Percentiles rank a stretch among this genome's conserved stretches.
Conservation (phyloP, 768 basidiomycete genomes). For the Cubamyces sp. region DNA sequence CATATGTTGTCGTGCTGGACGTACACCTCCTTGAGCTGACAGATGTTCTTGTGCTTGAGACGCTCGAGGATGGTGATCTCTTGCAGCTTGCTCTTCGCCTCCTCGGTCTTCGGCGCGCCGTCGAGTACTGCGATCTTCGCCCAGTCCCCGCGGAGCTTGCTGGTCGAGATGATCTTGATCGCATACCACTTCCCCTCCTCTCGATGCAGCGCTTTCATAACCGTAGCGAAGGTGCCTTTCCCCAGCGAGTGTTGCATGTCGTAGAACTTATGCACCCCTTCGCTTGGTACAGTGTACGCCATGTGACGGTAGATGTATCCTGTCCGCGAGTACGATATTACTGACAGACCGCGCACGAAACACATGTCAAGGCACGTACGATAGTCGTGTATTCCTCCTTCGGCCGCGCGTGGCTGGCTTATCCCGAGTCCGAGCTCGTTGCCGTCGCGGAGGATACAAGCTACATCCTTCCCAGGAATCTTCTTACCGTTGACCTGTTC, state of each 20-base stretch:
- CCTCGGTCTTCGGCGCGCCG: constrained; percentile 4
- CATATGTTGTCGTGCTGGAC: constrained; percentile 63
- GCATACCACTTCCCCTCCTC: constrained; percentile 79
- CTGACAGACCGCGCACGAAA: neutral
- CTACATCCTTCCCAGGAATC: constrained; percentile 53
- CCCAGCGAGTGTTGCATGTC: constrained; percentile 76
- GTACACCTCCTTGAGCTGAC: constrained; percentile 76
- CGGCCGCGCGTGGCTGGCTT: constrained; percentile 43
- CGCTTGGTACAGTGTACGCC: constrained; percentile 50
- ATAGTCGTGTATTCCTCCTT: constrained; percentile 62
- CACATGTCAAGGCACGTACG: constrained; percentile 48
- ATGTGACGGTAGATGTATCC: constrained; percentile 75
- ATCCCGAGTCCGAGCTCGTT: constrained; percentile 87
- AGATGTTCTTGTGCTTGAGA: constrained; percentile 82
- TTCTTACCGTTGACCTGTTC: constrained; percentile 65
- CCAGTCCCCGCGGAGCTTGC: constrained; percentile 42
- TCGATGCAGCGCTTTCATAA: constrained; percentile 78
- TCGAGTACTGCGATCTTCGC: constrained; percentile 5
- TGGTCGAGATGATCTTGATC: constrained; percentile 80
- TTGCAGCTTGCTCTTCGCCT: constrained; percentile 51
- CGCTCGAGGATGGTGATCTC: constrained; percentile 80
- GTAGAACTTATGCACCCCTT: constrained; percentile 66
- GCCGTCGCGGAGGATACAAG: constrained; percentile 68
- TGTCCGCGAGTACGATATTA: constrained; percentile 30
- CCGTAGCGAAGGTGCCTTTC: constrained; percentile 89